Evolutionary conservation across 192 early-diverging fungal genomes (phyloP), one percentile per base, ranked within the genome.

Genomic region (Phycomyces blakesleeanus): DNA sequence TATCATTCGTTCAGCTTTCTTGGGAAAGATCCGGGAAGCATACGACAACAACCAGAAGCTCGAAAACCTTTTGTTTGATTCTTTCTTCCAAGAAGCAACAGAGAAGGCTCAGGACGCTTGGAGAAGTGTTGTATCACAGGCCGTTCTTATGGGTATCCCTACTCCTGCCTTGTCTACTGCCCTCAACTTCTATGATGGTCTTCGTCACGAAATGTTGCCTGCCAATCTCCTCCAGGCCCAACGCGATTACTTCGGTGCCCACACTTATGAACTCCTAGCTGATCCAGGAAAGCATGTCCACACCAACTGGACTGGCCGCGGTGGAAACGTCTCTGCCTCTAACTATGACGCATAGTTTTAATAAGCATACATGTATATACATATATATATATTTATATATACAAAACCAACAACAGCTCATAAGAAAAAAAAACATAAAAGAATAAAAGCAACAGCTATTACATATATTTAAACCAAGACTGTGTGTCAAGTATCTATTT

Each of bases 161-260:
- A 85, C 90, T 42, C 96, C 96, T 15, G 90, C 91, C 51, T 73
- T 93, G 26, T 85, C 92, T 59, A 91, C 95, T 22, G 96, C 96
- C 21, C 80, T 98, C 71, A 83, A 89, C 64, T 98, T 98, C 86
- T 98, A 92, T 77, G 96, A 98, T 75, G 96, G 96, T 62, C 95
- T 95, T 82, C 91, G 96, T 76, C 86, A 88, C 57, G 91, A 87
- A 40, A 78, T 80, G 25, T 82, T 97, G 38, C 93, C 95, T 37
- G 96, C 96, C 71, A 96, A 97, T 89, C 79, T 98, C 74, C 78
- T 98, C 56, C 96, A 97, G 82, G 96, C 95, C 38, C 92, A 91
- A 80, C 90, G 96, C 78, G 96, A 98, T 77, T 98, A 94, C 87
- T 98, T 98, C 85, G 96, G 94, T 69, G 95, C 95, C 24, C 95